These are phyloP conservation scores for Plectosphaerella plurivora DNA, from an alignment of 2,329 filamentous ascomycete genomes.

Conservation along the genomic window DNA sequence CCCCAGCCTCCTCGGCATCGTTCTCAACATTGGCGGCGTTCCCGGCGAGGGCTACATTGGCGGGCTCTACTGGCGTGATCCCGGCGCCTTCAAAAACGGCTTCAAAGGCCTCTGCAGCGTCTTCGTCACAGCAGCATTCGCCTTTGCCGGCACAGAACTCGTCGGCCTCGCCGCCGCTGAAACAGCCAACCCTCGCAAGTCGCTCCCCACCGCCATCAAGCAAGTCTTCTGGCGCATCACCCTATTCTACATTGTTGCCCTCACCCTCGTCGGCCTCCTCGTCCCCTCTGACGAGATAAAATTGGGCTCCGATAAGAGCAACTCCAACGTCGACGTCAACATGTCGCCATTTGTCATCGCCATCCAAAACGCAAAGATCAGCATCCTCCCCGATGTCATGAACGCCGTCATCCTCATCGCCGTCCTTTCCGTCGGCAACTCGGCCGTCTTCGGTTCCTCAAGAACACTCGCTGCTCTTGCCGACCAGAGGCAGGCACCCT, in stretches of 20 bases:
- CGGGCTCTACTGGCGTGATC: conserved; percentile 68
- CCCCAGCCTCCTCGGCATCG: conserved; percentile 71
- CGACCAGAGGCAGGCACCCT: conserved; percentile 79
- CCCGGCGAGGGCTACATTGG: conserved; percentile 74
- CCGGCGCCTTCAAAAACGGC: conserved; percentile 80
- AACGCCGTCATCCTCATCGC: conserved; percentile 92
- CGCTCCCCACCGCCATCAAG: conserved; percentile 81
- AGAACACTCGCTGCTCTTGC: conserved; percentile 86
- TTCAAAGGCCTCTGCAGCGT: conserved; percentile 80
- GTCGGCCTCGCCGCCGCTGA: conserved; percentile 75
- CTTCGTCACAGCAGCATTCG: conserved; percentile 72
- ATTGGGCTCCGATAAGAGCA: conserved; percentile 48
- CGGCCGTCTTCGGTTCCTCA: conserved; percentile 85
- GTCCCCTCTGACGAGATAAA: conserved; percentile 67
- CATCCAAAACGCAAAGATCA: conserved; percentile 78
- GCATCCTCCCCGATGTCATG: conserved; percentile 80
- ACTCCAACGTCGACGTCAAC: conserved; percentile 48
- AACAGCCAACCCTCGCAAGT: conserved; percentile 74
- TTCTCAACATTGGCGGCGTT: conserved; percentile 79
- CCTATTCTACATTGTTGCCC: conserved; percentile 82
- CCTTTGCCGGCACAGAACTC: conserved; percentile 72
- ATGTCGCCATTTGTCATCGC: conserved; percentile 93
- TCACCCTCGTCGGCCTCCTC: conserved; percentile 76
- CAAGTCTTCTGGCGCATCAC: conserved; percentile 94
- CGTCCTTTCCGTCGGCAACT: conserved; percentile 87